Base-by-base conservation (phyloP, 1,284 basidiomycete species). In the Cutaneotrichosporon arboriforme region DNA sequence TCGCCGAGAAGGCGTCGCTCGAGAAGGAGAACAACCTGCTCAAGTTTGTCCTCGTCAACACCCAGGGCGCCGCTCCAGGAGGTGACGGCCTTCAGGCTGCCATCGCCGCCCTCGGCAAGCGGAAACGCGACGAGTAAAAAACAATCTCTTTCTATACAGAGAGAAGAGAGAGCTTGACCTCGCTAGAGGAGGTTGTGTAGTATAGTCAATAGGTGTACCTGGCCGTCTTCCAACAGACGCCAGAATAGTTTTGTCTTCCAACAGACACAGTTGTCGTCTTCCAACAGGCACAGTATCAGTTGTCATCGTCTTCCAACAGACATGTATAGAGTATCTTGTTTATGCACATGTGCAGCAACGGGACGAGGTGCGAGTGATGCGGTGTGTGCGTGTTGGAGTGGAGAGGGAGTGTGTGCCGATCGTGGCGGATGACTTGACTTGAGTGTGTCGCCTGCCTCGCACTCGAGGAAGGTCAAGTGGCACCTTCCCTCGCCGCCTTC, bases 1-100 rank as follows among this genome's bases (percentile, higher is more conserved):
- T 93, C 75, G 83, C 87, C 63, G 91, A 97, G 74, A 94, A 93
- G 75, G 89, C 91, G 68, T 85, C 84, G 0, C 79, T 97, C 46
- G 80, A 90, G 55, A 83, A 90, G 55, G 94, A 98, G 78, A 98
- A 98, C 70, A 87, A 87, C 10, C 92, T 93, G 87, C 75, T 97
- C 60, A 91, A 94, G 77, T 89, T 90, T 3, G 78, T 97, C 36
- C 90, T 97, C 22, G 86, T 93, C 7, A 89, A 88, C 36, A 88
- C 90, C 22, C 52, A 88, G 0, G 85, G 86, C 23, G 35, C 65
- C 55, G 75, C 76, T 44, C 72, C 76, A 23, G 47, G 56, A 33
- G 47, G 57, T 22, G 60, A 61, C 36, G 58, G 63, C 4, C 46
- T 67, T 10, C 61, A 66, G 49, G 60, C 60, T n/a, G 66, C 62